Conservation (phyloP, 2,329 filamentous ascomycete species). For the Scytalidium sp. region DNA sequence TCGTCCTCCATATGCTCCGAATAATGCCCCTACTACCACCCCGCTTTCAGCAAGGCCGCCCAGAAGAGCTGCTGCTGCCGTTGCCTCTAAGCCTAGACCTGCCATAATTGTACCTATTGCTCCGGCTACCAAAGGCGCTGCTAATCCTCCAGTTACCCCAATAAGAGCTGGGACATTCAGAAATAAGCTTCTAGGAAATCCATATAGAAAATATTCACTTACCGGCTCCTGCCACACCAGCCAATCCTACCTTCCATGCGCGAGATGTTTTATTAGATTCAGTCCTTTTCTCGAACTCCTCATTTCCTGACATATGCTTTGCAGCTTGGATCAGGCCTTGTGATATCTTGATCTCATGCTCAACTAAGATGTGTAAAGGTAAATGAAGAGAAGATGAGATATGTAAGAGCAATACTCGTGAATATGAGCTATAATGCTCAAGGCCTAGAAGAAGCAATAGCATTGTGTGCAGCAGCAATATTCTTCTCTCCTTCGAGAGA, state of each 20-base stretch:
- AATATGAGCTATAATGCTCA: constrained; percentile 73
- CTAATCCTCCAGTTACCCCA: constrained; percentile 70
- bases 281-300: constrained; percentile 70
- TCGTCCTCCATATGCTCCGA: constrained; percentile 84
- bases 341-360: constrained; percentile 74
- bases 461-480: constrained; percentile 68
- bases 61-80: constrained; percentile 73
- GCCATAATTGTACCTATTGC: constrained; percentile 78
- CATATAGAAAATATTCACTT: constrained; percentile 41
- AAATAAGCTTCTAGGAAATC: constrained; percentile 73
- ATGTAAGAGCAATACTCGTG: constrained; percentile 67
- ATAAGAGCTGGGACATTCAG: constrained; percentile 51
- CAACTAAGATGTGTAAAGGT: constrained; percentile 58
- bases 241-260: constrained; percentile 88
- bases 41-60: constrained; percentile 78
- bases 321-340: constrained; percentile 72
- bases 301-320: constrained; percentile 64
- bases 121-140: constrained; percentile 72
- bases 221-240: constrained; percentile 76
- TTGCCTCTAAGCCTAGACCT: constrained; percentile 70
- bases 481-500: constrained; percentile 58
- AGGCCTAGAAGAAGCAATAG: constrained; percentile 72
- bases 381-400: constrained; percentile 70
- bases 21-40: constrained; percentile 77
- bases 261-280: constrained; percentile 68